Conservation (phyloP, 306 rosid species). For the Cucurbita pepo region DNA sequence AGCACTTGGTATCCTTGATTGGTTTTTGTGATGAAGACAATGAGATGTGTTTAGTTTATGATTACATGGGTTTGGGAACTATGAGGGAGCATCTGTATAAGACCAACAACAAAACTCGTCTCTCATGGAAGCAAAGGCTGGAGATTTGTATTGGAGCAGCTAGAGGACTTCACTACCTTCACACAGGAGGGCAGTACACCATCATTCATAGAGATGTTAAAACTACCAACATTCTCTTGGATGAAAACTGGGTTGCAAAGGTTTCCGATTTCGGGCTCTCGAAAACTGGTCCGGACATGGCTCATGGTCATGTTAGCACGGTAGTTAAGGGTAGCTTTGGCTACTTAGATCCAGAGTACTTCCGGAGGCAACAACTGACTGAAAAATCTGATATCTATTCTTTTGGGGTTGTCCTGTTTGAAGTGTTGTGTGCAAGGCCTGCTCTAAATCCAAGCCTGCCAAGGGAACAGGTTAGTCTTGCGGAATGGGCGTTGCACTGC, state of each 20-base stretch:
- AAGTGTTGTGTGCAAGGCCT: slow-evolving; percentile 31
- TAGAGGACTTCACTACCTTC: slow-evolving; percentile 43
- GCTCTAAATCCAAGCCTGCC: slow-evolving; percentile 36
- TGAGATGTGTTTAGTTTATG: slow-evolving; percentile 41
- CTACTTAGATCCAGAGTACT: slow-evolving; percentile 39
- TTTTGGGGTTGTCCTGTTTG: slow-evolving; percentile 40
- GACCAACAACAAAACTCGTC: slow-evolving; percentile 28
- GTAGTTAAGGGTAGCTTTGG: slow-evolving; percentile 45
- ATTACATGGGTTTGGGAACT: slow-evolving; percentile 33
- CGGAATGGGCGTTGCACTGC: slow-evolving; percentile 39
- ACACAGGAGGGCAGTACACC: slow-evolving; percentile 39
- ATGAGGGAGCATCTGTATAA: slow-evolving; percentile 35
- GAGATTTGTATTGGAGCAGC: slow-evolving; percentile 50
- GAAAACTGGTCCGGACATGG: slow-evolving; percentile 34
- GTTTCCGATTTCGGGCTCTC: slow-evolving; percentile 45
- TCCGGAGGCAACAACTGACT: slow-evolving; percentile 32
- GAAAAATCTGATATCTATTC: slow-evolving; percentile 43
- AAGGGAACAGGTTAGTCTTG: slow-evolving; percentile 41
- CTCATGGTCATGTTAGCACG: slow-evolving; percentile 34
- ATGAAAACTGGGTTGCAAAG: slow-evolving; percentile 40
- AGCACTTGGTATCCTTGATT: slow-evolving; percentile 33
- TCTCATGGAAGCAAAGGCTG: slow-evolving; percentile 35
- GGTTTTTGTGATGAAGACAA: slow-evolving; percentile 39
- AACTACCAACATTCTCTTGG: slow-evolving; percentile 43
- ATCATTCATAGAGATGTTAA: slow-evolving; percentile 42